Percentiles rank a stretch among this genome's conserved stretches.
Conservation (phyloP, 345 rosid genomes). For the Orychophragmus violaceus region DNA sequence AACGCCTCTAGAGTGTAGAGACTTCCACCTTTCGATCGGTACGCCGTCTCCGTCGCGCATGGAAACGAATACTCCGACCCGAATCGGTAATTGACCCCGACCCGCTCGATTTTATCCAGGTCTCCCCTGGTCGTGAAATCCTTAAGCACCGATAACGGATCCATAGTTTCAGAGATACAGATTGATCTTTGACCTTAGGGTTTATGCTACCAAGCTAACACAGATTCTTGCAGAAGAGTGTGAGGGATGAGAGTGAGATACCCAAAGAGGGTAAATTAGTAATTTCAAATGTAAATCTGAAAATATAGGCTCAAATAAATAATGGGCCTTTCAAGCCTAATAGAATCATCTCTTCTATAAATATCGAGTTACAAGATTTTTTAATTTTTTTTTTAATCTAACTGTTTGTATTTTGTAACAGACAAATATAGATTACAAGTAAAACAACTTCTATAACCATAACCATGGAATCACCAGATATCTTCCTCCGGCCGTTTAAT, state of each 20-base stretch:
- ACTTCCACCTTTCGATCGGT: slow-evolving; percentile 73
- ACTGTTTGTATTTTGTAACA: background rate
- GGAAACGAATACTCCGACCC: slow-evolving; percentile 63
- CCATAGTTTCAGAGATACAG: slow-evolving; percentile 35
- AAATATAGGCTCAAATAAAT: background rate
- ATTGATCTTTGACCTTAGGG: slow-evolving; percentile 8
- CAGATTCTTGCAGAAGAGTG: too few species aligned
- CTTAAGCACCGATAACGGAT: slow-evolving; percentile 71
- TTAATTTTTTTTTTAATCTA: background rate
- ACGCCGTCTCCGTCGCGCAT: slow-evolving; percentile 60
- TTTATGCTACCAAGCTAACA: slow-evolving; percentile 3
- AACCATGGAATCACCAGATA: background rate
- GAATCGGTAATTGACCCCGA: slow-evolving; percentile 52
- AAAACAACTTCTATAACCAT: background rate
- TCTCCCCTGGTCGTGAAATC: slow-evolving; percentile 62
- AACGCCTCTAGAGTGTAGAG: slow-evolving; percentile 82
- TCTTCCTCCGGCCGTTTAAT: slow-evolving; percentile 7
- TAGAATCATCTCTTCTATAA: background rate
- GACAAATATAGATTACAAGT: background rate
- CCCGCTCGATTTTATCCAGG: slow-evolving; percentile 50
- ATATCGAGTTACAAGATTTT: background rate
- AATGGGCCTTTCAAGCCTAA: background rate
- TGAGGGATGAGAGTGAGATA: background rate
- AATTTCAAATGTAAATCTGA: background rate
- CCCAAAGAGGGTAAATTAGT: background rate